Conservation (phyloP, 139 green algal species). For the Microglena sp. region DNA sequence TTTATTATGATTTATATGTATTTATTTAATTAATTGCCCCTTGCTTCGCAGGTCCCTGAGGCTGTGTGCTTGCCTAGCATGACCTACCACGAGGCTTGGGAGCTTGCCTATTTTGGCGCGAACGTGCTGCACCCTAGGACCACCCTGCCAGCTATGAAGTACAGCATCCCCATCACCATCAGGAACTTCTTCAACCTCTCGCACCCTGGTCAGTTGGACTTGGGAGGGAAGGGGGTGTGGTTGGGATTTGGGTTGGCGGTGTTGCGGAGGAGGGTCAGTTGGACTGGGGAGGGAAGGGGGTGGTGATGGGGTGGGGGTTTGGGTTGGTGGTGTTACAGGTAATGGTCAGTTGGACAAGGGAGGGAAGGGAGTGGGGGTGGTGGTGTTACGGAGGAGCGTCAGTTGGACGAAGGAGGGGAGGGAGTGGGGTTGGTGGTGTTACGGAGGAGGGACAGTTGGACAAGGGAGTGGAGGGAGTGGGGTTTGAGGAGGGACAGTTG, state of each 20-base stretch:
- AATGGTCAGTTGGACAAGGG: no score
- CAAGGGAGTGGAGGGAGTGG: no score
- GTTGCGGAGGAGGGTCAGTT: no score
- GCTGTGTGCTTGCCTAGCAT: slow-evolving; percentile 63
- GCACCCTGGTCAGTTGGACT: slow-evolving; percentile 44
- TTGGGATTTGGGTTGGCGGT: no score
- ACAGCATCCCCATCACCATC: slow-evolving; percentile 88
- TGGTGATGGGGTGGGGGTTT: no score
- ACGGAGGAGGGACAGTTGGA: no score
- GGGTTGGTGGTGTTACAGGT: background rate
- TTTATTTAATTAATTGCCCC: background rate
- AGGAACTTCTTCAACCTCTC: slow-evolving; percentile 94
- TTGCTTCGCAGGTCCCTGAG: slow-evolving; percentile 47
- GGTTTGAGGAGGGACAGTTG: no score
- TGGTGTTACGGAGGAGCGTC: no score
- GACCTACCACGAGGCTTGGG: slow-evolving; percentile 95
- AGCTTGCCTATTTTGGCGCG: slow-evolving; percentile 96
- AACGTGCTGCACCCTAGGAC: slow-evolving; percentile 96
- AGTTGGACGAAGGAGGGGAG: no score
- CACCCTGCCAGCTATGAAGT: slow-evolving; percentile 91
- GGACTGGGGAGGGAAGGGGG: background rate
- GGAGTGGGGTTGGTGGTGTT: no score
- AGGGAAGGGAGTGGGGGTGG: no score
- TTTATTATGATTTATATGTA: no score
- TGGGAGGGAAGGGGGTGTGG: background rate